Percentiles rank a stretch among this genome's conserved stretches.
These are phyloP conservation scores for Rhodamnia argentea DNA, from an alignment of 345 rosid species.

Conservation along the genomic window DNA sequence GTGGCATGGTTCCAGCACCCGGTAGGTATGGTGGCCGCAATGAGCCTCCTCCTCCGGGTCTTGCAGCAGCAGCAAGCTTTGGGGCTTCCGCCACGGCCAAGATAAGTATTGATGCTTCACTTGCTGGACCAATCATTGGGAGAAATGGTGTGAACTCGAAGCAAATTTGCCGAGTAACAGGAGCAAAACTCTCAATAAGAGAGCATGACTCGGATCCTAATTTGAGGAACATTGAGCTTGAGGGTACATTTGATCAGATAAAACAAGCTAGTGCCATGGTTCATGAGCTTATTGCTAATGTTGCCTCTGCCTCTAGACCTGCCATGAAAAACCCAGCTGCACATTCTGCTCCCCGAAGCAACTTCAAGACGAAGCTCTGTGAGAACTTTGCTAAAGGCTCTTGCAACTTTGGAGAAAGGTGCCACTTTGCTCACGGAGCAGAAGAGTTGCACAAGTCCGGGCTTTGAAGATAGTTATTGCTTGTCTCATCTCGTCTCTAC, in stretches of 20 bases:
- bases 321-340: conserved; percentile 15
- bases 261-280: conserved; percentile 96
- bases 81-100: conserved; percentile 89
- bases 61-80: conserved; percentile 63
- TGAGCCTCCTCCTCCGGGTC: conserved; percentile 41
- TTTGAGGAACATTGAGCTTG: conserved; percentile 82
- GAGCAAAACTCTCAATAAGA: conserved; percentile 82
- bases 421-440: conserved; percentile 89
- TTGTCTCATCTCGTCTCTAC: not conserved
- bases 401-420: conserved; percentile 78
- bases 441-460: conserved; percentile 54
- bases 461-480: conserved; percentile 4
- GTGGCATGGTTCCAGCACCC: conserved; percentile 28
- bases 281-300: conserved; percentile 65
- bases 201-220: conserved; percentile 79
- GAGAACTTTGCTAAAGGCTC: conserved; percentile 66
- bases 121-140: conserved; percentile 93
- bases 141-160: conserved; percentile 90
- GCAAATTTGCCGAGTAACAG: conserved; percentile 78
- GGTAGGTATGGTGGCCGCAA: conserved; percentile 42
- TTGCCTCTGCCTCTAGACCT: conserved; percentile 36
- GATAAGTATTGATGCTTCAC: conserved; percentile 85
- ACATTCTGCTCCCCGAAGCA: conserved; percentile 22
- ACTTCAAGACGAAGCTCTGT: conserved; percentile 78
- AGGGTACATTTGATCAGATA: conserved; percentile 95